Conservation (phyloP, 2,329 filamentous ascomycete genomes). For the Orbilia ellipsospora region DNA sequence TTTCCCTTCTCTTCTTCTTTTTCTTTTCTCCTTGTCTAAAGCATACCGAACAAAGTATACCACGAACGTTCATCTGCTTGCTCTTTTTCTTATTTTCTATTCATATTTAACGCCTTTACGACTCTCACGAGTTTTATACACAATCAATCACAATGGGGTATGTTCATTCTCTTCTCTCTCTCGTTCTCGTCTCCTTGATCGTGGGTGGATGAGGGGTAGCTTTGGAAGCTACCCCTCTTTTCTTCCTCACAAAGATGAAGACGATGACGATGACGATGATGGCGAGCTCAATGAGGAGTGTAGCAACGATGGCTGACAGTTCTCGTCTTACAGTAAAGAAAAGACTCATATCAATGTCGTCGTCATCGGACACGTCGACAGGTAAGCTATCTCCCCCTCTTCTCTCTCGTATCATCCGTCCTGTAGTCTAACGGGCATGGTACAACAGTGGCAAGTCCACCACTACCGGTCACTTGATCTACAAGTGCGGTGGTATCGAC, state of each 20-base stretch:
- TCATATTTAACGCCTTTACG: slow-evolving; percentile 40
- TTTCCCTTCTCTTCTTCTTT: slow-evolving; percentile 12
- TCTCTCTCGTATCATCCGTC: too few relatives aligned
- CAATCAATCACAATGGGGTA: slow-evolving; percentile 62
- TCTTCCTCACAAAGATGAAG: too few relatives aligned
- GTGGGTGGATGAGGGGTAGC: slow-evolving; percentile 4
- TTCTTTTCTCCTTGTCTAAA: slow-evolving; percentile 52
- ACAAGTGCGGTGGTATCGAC: slow-evolving; percentile 99
- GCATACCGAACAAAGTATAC: slow-evolving; percentile 55
- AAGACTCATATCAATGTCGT: slow-evolving; percentile 92
- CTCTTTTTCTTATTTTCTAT: slow-evolving; percentile 9
- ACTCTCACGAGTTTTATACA: slow-evolving; percentile 2
- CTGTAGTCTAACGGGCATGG: neutral
- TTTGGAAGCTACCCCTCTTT: neutral
- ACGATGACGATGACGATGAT: too few relatives aligned
- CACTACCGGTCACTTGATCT: slow-evolving; percentile 97
- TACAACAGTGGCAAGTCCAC: slow-evolving; percentile 88
- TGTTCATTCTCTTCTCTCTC: slow-evolving; percentile 43
- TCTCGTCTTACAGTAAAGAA: slow-evolving; percentile 76
- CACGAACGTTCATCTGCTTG: slow-evolving; percentile 55
- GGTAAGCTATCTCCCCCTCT: slow-evolving; percentile 31
- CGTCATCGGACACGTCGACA: slow-evolving; percentile 75
- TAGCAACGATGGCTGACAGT: slow-evolving; percentile 17
- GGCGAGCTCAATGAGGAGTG: neutral
- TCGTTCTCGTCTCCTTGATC: neutral